These are phyloP conservation scores for Amanita rubescens DNA, from an alignment of 768 basidiomycete species.

Conservation along the genomic window DNA sequence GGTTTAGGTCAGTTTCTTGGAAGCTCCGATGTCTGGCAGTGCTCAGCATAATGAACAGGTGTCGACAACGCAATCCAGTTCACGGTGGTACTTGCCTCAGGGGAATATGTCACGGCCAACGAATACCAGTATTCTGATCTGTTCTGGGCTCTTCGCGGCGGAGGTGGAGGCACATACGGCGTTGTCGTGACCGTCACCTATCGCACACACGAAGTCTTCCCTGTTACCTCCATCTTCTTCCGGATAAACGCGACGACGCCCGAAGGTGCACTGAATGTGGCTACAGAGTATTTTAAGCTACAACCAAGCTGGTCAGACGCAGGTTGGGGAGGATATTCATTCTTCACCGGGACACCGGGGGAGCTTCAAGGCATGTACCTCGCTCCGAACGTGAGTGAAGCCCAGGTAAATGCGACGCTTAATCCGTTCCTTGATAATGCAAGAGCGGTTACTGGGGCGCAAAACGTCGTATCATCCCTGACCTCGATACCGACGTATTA, in stretches of 20 bases:
- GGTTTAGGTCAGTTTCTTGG: neutral
- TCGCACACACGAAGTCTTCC: conserved; percentile 29
- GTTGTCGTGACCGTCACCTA: conserved; percentile 42
- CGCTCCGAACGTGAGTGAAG: neutral
- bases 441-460: neutral
- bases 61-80: conserved; percentile 43
- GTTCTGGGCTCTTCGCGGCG: conserved; percentile 31
- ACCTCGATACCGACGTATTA: neutral
- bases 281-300: neutral
- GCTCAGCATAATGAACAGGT: conserved; percentile 18
- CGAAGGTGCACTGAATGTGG: neutral
- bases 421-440: neutral
- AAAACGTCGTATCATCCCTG: no score
- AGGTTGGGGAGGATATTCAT: conserved; percentile 7
- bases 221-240: conserved; percentile 20
- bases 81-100: conserved; percentile 34
- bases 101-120: conserved; percentile 32
- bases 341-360: conserved; percentile 7
- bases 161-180: conserved; percentile 34
- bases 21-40: neutral
- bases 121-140: conserved; percentile 34
- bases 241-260: neutral
- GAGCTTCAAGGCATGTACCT: neutral
- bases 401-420: neutral
- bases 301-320: neutral